Percentiles rank a stretch among this genome's conserved stretches.
Conservation (phyloP, 768 basidiomycete genomes). For the Russula dissimulans region DNA sequence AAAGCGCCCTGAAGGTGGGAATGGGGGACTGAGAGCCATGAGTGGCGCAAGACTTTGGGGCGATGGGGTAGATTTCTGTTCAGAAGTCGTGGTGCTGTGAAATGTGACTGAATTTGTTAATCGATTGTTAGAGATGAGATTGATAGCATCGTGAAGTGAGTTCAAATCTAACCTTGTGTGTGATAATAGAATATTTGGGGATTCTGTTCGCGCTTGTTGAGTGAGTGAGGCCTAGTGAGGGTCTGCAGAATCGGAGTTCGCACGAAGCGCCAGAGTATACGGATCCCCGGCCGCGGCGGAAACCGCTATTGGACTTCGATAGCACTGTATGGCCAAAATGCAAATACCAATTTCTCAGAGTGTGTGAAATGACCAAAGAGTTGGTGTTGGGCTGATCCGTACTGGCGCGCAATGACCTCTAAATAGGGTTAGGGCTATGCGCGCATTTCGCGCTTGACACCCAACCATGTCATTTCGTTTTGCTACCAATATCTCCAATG, state of each 20-base stretch:
- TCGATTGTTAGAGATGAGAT: background rate
- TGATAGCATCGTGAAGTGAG: background rate
- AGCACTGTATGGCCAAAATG: background rate
- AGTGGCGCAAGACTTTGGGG: background rate
- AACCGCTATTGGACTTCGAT: background rate
- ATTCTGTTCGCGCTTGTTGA: background rate
- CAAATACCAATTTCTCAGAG: background rate
- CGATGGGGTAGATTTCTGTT: background rate
- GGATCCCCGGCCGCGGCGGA: background rate
- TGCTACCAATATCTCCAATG: background rate
- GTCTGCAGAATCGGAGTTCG: too few species aligned
- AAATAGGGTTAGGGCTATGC: slow-evolving; percentile 3
- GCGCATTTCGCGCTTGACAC: background rate
- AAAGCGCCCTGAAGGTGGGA: slow-evolving; percentile 42
- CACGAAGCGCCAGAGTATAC: background rate
- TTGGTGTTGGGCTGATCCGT: too few species aligned
- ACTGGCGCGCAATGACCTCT: background rate
- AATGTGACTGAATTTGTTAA: background rate
- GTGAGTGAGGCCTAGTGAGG: background rate
- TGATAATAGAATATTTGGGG: background rate
- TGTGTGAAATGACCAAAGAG: background rate
- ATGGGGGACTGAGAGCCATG: slow-evolving; percentile 16
- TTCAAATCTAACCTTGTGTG: background rate
- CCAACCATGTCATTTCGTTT: background rate
- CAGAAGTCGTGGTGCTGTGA: background rate